A percentile compares a stretch with the other conserved stretches of the same genome.
Conservation (phyloP, 306 rosid genomes). For the Vicia faba region DNA sequence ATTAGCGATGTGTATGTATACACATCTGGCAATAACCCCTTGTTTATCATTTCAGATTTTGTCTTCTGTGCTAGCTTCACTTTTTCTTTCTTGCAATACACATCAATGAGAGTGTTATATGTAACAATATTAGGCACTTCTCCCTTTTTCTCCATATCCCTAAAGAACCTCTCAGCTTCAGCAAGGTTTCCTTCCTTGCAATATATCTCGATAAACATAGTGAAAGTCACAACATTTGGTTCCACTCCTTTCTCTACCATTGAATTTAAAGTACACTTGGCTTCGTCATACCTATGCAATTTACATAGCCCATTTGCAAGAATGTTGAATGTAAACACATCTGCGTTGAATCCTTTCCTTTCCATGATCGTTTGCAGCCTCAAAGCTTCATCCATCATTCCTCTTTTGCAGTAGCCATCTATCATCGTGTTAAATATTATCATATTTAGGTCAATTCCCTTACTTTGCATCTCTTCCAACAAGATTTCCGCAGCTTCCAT, state of each 20-base stretch:
- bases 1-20: slow-evolving; percentile 78
- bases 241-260: slow-evolving; percentile 72
- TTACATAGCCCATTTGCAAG: slow-evolving; percentile 69
- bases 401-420: slow-evolving; percentile 73
- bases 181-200: slow-evolving; percentile 84
- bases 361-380: slow-evolving; percentile 56
- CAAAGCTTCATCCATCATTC: slow-evolving; percentile 71
- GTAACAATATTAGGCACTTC: slow-evolving; percentile 60
- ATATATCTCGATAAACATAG: slow-evolving; percentile 66
- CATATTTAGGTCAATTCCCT: slow-evolving; percentile 54
- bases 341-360: slow-evolving; percentile 60
- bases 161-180: slow-evolving; percentile 61
- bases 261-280: slow-evolving; percentile 56
- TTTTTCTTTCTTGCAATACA: slow-evolving; percentile 65
- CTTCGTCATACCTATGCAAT: slow-evolving; percentile 58
- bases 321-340: slow-evolving; percentile 56
- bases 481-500: slow-evolving; percentile 71
- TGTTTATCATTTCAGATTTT: slow-evolving; percentile 57
- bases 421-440: slow-evolving; percentile 67
- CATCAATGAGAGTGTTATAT: slow-evolving; percentile 71
- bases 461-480: slow-evolving; percentile 66
- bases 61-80: slow-evolving; percentile 58
- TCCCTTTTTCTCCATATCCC: slow-evolving; percentile 64
- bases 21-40: slow-evolving; percentile 64
- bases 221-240: slow-evolving; percentile 59